A percentile compares a stretch with the other conserved stretches of the same genome.
Evolutionary conservation across 2,329 filamentous ascomycete species (phyloP).

Genomic region (Curvularia spicifera): DNA sequence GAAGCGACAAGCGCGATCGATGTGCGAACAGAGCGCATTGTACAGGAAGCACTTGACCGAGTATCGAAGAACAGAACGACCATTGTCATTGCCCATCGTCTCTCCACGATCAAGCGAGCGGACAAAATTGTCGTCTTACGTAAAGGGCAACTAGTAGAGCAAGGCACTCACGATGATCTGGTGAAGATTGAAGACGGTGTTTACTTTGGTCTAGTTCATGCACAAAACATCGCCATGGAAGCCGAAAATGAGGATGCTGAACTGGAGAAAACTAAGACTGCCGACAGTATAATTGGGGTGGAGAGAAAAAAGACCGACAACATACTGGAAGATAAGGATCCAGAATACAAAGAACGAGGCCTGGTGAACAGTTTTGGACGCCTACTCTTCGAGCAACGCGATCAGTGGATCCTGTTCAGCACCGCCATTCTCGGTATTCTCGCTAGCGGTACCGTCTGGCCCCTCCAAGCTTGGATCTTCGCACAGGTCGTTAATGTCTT

Average conservation of each 20-base stretch:
- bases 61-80: constrained; percentile 70
- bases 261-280: constrained; percentile 27
- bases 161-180: constrained; percentile 76
- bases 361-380: constrained; percentile 44
- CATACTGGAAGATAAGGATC: constrained; percentile 21
- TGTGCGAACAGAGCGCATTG: constrained; percentile 59
- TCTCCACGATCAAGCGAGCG: constrained; percentile 77
- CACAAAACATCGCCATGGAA: constrained; percentile 44
- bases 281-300: constrained; percentile 19
- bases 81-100: constrained; percentile 78
- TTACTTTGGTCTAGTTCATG: constrained; percentile 70
- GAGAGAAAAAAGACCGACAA: constrained; percentile 11
- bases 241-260: constrained; percentile 28
- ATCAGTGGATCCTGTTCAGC: constrained; percentile 44
- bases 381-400: constrained; percentile 44
- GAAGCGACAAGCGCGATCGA: constrained; percentile 76
- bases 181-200: constrained; percentile 65
- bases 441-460: constrained; percentile 46
- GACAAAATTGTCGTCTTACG: constrained; percentile 80
- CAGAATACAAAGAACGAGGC: constrained; percentile 40
- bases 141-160: constrained; percentile 72
- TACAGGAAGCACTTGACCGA: constrained; percentile 65
- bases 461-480: constrained; percentile 50
- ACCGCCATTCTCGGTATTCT: constrained; percentile 40
- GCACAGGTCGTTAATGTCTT: constrained; percentile 49